Evolutionary conservation across 805 yeast species (phyloP).

Genomic region (Metschnikowia orientalis): DNA sequence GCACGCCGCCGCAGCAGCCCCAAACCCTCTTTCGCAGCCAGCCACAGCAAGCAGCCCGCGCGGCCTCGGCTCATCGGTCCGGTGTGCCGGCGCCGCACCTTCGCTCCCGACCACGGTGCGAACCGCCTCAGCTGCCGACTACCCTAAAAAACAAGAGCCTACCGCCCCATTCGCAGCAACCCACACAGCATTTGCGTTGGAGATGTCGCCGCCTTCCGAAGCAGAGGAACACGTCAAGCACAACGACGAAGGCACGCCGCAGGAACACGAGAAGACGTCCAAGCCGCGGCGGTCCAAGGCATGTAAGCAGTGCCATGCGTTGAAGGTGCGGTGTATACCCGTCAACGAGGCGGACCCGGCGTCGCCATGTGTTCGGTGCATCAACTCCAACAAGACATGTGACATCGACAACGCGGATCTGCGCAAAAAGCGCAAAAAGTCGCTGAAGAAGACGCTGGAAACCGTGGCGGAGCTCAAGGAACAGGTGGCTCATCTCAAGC

Average conservation of each 20-base stretch:
- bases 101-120: too few species aligned
- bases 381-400: slow-evolving; percentile 59
- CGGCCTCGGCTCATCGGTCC: too few species aligned
- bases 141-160: too few species aligned
- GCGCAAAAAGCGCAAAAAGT: slow-evolving; percentile 43
- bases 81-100: too few species aligned
- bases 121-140: too few species aligned
- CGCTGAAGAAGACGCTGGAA: slow-evolving; percentile 17
- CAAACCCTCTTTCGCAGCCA: too few species aligned
- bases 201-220: too few species aligned
- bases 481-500: slow-evolving; percentile 19
- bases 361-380: slow-evolving; percentile 72
- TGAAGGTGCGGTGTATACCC: slow-evolving; percentile 83
- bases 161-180: too few species aligned
- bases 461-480: slow-evolving; percentile 20
- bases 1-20: too few species aligned
- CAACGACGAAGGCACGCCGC: slow-evolving; percentile 3
- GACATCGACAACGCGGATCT: slow-evolving; percentile 61
- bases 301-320: slow-evolving; percentile 71
- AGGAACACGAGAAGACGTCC: slow-evolving; percentile 5
- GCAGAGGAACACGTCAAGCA: too few species aligned
- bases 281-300: slow-evolving; percentile 48
- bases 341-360: slow-evolving; percentile 51
- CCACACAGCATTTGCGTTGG: too few species aligned
- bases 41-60: too few species aligned